Base-by-base conservation (phyloP, 371 early-diverging fungal genomes). In the Syncephalastrum contaminatum region DNA sequence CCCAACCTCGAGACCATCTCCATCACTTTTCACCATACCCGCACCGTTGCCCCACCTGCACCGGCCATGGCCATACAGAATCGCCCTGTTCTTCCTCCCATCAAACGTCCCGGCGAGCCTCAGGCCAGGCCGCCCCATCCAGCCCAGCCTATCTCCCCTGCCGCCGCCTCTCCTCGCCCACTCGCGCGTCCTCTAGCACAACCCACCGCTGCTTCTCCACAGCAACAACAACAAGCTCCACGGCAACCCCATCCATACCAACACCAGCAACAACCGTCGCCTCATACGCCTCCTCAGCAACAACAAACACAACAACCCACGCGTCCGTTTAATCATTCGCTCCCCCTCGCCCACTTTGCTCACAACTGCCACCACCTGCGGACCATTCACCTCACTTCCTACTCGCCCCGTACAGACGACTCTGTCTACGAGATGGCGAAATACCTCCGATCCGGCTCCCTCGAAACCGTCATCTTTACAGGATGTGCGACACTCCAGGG, bases 341-440 rank as follows among this genome's bases (percentile, higher is more conserved):
- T 77, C 7, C 77, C 77, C 8, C 58, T 77, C 13, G 71, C 74
- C 1, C 77, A 77, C 48, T 68, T 77, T 48, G 70, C 72, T 14
- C 58, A 77, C 48, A 77, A 77, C 48, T 77, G 77, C 30, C 64
- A 52, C n/a, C 59, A 60, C 36, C 53, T 77, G 16, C 64, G 64
- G 40, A 60, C 67, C 2, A 67, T 77, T 30, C 67, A 62, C 36
- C 63, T 77, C 18, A 60, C 56, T n/a, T 67, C 73, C 2, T 77
- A 77, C 49, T 62, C 62, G n/a, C 77, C 77, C 8, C 71, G 67
- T 48, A 71, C 67, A 16, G 77, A 77, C 36, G 77, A 77, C 43
- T 68, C 77, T 6, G 64, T 77, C 7, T 77, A 77, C 48, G 77
- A 77, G 54, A 69, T 77, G 70, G 77, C 77, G 0, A 77, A 77